A percentile compares a stretch with the other conserved stretches of the same genome.
These are phyloP conservation scores for Pilasporangium apinafurcum DNA, from an alignment of 352 stramenopile genomes.

Conservation along the genomic window DNA sequence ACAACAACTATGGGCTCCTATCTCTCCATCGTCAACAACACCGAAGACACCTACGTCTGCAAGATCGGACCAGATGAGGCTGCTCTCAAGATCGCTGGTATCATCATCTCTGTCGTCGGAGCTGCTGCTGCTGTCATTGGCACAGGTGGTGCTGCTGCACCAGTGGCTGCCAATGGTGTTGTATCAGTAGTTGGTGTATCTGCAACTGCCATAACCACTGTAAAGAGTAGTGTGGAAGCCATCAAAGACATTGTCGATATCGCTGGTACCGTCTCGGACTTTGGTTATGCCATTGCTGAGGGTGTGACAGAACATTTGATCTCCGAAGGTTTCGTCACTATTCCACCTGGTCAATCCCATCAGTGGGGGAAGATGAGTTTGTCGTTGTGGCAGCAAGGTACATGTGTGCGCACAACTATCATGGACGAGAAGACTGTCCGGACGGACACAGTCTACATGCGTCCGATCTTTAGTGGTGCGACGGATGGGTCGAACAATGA, in stretches of 20 bases:
- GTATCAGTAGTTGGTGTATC: conserved; percentile 26
- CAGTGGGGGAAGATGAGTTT: too few relatives aligned
- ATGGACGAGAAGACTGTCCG: conserved; percentile 25
- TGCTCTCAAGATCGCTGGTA: conserved; percentile 27
- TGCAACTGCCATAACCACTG: conserved; percentile 12
- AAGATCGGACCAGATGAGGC: conserved; percentile 33
- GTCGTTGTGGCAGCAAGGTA: conserved; percentile 45
- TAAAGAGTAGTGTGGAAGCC: conserved; percentile 1
- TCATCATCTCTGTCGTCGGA: conserved; percentile 18
- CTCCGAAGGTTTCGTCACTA: conserved; percentile 20
- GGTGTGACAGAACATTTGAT: conserved; percentile 25
- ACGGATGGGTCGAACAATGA: conserved; percentile 28
- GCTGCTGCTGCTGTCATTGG: conserved; percentile 14
- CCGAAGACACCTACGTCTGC: conserved; percentile 24
- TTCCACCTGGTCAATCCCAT: conserved; percentile 17
- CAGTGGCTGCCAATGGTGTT: conserved; percentile 18
- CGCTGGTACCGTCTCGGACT: conserved; percentile 20
- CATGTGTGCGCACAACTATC: conserved; percentile 32
- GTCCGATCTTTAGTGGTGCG: conserved; percentile 42
- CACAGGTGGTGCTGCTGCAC: conserved; percentile 20
- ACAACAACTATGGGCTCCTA: conserved; percentile 36
- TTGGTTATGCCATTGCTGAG: conserved; percentile 23
- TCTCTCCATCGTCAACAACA: conserved; percentile 44
- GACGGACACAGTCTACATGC: conserved; percentile 38
- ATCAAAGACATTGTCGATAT: too few relatives aligned